Evolutionary conservation across 164 flowering plant species (phyloP).

Genomic region (Magnolia sinica): DNA sequence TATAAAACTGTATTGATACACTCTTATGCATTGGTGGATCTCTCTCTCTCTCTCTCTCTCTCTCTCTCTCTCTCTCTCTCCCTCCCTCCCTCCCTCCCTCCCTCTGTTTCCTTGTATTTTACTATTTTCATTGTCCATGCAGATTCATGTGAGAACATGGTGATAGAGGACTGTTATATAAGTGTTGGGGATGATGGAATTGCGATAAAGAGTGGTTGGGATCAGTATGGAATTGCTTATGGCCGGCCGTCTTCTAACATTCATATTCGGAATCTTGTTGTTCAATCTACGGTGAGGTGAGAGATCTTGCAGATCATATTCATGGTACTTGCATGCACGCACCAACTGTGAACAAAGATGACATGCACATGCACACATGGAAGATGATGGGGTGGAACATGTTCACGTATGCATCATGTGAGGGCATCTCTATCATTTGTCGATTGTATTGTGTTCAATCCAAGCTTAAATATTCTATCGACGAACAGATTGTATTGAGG

Average conservation of each 20-base stretch:
- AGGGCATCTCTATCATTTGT: not conserved
- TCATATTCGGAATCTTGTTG: slow-evolving; percentile 72
- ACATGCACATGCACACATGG: not conserved
- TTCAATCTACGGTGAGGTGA: slow-evolving; percentile 91
- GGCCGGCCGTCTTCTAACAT: slow-evolving; percentile 80
- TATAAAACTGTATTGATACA: too few relatives aligned
- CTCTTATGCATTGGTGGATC: too few relatives aligned
- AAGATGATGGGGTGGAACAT: not conserved
- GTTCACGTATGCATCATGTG: not conserved
- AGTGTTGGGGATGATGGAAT: slow-evolving; percentile 96
- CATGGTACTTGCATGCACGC: not conserved
- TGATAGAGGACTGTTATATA: slow-evolving; percentile 89
- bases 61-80: too few relatives aligned
- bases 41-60: too few relatives aligned
- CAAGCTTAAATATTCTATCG: too few relatives aligned
- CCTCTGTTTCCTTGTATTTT: not conserved
- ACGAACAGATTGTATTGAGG: too few relatives aligned
- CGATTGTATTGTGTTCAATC: too few relatives aligned
- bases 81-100: not conserved
- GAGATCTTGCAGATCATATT: slow-evolving; percentile 1
- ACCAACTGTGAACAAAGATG: not conserved
- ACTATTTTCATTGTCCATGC: slow-evolving; percentile 13
- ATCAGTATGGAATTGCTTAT: slow-evolving; percentile 89
- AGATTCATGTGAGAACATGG: slow-evolving; percentile 94
- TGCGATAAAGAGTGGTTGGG: slow-evolving; percentile 99